These are phyloP conservation scores for Trypanosoma brucei DNA, from an alignment of 208 protist species.

Conservation along the genomic window DNA sequence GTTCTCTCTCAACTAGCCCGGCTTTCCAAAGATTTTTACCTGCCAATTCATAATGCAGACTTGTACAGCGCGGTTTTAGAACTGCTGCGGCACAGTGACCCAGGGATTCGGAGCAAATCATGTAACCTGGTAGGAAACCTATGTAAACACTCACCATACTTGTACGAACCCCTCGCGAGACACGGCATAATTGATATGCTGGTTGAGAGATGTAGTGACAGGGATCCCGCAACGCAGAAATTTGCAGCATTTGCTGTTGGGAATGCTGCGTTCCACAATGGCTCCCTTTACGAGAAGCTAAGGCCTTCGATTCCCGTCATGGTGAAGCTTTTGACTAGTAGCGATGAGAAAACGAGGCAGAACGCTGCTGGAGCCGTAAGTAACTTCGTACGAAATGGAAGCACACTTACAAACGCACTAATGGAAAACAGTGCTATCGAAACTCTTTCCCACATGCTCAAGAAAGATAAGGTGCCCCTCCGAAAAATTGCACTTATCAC, in stretches of 20 bases:
- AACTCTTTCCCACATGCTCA: constrained; percentile 70
- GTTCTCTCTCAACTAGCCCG: constrained; percentile 91
- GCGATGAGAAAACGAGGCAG: constrained; percentile 92
- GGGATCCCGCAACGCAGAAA: constrained; percentile 86
- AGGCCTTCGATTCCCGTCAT: constrained; percentile 70
- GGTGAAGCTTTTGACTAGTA: constrained; percentile 62
- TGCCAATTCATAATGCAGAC: constrained; percentile 73
- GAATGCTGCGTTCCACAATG: constrained; percentile 93
- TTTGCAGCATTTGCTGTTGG: constrained; percentile 95
- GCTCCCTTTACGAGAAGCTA: constrained; percentile 80
- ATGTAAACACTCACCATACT: constrained; percentile 91
- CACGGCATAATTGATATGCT: constrained; percentile 67
- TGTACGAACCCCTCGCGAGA: constrained; percentile 82
- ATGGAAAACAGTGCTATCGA: constrained; percentile 65
- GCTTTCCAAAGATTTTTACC: constrained; percentile 83
- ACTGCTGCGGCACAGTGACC: constrained; percentile 70
- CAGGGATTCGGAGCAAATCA: constrained; percentile 82
- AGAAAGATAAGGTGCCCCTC: constrained; percentile 49
- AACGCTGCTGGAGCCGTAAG: constrained; percentile 93
- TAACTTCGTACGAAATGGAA: constrained; percentile 93
- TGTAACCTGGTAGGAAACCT: constrained; percentile 95
- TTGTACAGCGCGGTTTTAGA: constrained; percentile 63
- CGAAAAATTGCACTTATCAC: constrained; percentile 88
- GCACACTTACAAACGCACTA: constrained; percentile 56
- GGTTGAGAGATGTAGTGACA: constrained; percentile 79